Percentiles rank a stretch among this genome's conserved stretches.
Evolutionary conservation across 768 basidiomycete species (phyloP).

Genomic region (Boletus reticuloceps): DNA sequence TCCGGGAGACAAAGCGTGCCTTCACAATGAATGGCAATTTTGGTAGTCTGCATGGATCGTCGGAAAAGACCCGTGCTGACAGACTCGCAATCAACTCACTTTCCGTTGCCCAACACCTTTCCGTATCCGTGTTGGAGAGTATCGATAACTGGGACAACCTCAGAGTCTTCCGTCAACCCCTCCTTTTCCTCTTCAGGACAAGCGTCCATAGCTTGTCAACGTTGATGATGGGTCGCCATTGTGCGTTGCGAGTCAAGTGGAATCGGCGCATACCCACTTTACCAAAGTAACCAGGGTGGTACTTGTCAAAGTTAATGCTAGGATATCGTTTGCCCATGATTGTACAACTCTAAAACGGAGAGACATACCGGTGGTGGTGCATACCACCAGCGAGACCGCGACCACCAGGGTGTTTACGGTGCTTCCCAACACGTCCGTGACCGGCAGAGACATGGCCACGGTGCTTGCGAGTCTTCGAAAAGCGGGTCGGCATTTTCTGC

Average conservation of each 20-base stretch:
- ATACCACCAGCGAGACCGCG: slow-evolving; percentile 99
- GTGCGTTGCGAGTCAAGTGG: slow-evolving; percentile 88
- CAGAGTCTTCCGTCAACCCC: slow-evolving; percentile 66
- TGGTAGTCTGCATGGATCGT: slow-evolving; percentile 56
- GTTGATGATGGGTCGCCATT: slow-evolving; percentile 97
- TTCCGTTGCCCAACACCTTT: slow-evolving; percentile 94
- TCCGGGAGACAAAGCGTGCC: slow-evolving; percentile 90
- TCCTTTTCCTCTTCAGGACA: slow-evolving; percentile 79
- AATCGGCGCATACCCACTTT: slow-evolving; percentile 99
- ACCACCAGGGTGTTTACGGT: slow-evolving; percentile 99
- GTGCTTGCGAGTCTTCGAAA: slow-evolving; percentile 98
- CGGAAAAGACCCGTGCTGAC: neutral
- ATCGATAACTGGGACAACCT: slow-evolving; percentile 95
- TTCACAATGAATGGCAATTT: slow-evolving; percentile 96
- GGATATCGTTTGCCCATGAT: neutral
- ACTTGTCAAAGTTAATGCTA: slow-evolving; percentile 97
- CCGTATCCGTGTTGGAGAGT: slow-evolving; percentile 79
- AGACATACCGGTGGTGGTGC: slow-evolving; percentile 93
- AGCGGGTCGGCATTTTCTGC: slow-evolving; percentile 88
- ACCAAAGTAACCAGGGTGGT: slow-evolving; percentile 99
- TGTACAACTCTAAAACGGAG: neutral
- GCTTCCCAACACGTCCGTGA: slow-evolving; percentile 99
- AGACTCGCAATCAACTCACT: slow-evolving; percentile 43
- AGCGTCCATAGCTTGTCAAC: slow-evolving; percentile 97
- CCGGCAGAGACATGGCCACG: slow-evolving; percentile 99